These are phyloP conservation scores for Emmonsiellopsis sp. DNA, from an alignment of 2,329 filamentous ascomycete species.

Conservation along the genomic window DNA sequence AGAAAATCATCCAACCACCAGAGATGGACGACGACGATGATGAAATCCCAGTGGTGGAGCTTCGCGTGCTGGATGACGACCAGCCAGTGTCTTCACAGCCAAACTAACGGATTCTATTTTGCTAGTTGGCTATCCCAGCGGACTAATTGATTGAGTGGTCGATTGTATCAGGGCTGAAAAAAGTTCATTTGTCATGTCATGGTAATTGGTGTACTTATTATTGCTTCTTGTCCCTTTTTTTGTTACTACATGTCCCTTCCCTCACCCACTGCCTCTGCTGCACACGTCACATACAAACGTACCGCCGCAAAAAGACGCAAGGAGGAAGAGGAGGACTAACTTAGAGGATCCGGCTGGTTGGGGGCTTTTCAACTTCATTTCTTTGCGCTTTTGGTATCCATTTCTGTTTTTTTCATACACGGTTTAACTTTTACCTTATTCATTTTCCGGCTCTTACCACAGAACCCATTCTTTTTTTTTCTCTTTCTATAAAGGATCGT, in stretches of 20 bases:
- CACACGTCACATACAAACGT: background rate
- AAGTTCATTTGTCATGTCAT: background rate
- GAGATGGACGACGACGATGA: constrained; percentile 23
- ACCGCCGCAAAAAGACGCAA: background rate
- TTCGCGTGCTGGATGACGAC: constrained; percentile 29
- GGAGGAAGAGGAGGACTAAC: too few species aligned
- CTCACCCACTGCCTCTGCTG: background rate
- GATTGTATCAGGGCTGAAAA: background rate
- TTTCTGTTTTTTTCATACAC: background rate
- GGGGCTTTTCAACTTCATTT: background rate
- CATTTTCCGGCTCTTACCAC: too few species aligned
- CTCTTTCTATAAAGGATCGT: too few species aligned
- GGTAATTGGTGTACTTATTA: background rate
- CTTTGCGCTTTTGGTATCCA: background rate
- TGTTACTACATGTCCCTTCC: background rate
- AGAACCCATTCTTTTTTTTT: too few species aligned
- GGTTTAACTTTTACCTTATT: background rate
- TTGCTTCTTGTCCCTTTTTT: background rate
- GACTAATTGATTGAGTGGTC: background rate
- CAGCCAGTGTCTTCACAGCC: constrained; percentile 3
- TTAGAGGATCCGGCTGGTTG: background rate
- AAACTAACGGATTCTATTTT: background rate
- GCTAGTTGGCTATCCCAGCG: background rate
- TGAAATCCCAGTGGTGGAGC: constrained; percentile 33
- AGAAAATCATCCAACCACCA: constrained; percentile 22